A percentile compares a stretch with the other conserved stretches of the same genome.
These are phyloP conservation scores for Eruca vesicaria DNA, from an alignment of 441 rosid species.

Conservation along the genomic window DNA sequence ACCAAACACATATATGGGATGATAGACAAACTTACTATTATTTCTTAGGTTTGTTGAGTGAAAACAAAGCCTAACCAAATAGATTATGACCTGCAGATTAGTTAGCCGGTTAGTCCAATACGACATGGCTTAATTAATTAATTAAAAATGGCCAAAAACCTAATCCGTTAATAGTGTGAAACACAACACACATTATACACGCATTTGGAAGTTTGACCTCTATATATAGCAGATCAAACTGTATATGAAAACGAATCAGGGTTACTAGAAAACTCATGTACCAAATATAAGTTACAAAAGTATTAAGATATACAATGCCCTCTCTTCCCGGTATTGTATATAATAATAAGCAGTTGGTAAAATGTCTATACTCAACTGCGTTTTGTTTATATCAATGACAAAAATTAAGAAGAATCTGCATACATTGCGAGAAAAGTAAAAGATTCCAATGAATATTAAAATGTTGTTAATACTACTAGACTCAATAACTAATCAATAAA, in stretches of 20 bases:
- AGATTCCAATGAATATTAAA: neutral
- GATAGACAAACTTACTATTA: neutral
- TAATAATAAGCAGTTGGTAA: neutral
- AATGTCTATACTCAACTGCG: slow-evolving; percentile 12
- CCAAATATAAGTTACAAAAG: neutral
- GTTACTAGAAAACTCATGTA: neutral
- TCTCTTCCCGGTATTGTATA: neutral
- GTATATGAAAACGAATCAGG: neutral
- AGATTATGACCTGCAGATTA: slow-evolving; percentile 12
- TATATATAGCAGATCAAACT: neutral
- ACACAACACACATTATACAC: slow-evolving; percentile 14
- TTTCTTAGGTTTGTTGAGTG: slow-evolving; percentile 7
- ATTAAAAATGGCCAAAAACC: neutral
- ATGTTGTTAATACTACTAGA: neutral
- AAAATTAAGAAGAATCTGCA: neutral
- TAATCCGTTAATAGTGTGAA: neutral
- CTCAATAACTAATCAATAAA: slow-evolving; percentile 6
- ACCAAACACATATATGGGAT: neutral
- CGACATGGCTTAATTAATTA: neutral
- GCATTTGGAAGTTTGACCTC: neutral
- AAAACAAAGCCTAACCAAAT: slow-evolving; percentile 22
- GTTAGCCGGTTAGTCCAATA: neutral
- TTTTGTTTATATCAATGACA: slow-evolving; percentile 15
- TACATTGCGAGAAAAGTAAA: neutral
- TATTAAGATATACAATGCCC: neutral